These are phyloP conservation scores for Rubus idaeus DNA, from an alignment of 306 rosid species.

Conservation along the genomic window DNA sequence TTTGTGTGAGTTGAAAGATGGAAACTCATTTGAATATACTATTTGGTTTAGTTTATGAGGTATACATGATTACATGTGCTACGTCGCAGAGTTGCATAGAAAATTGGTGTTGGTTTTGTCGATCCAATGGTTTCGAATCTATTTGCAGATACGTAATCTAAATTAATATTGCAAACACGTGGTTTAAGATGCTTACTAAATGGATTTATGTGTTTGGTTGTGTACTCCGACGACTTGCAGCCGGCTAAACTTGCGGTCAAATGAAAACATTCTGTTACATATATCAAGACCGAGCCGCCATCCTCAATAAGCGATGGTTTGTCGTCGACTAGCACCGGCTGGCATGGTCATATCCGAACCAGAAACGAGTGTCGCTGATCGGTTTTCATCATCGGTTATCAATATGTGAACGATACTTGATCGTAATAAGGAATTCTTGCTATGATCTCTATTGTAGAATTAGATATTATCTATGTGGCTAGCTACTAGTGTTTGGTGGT, in stretches of 20 bases:
- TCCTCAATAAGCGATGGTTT: background rate
- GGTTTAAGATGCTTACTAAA: conserved; percentile 20
- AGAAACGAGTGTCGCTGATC: background rate
- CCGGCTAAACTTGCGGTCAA: conserved; percentile 5
- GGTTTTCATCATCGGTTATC: background rate
- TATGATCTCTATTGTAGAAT: background rate
- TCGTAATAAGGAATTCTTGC: background rate
- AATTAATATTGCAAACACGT: conserved; percentile 32
- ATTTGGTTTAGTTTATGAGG: conserved; percentile 1
- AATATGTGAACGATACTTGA: too few relatives aligned
- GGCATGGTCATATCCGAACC: background rate
- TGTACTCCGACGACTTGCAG: background rate
- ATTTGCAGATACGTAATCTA: conserved; percentile 31
- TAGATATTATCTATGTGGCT: background rate
- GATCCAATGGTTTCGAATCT: conserved; percentile 31
- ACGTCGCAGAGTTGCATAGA: conserved; percentile 34
- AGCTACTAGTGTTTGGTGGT: background rate
- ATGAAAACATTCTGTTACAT: conserved; percentile 8
- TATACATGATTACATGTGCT: conserved; percentile 53
- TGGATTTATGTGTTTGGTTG: background rate
- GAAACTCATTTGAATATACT: background rate
- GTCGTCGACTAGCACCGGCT: background rate
- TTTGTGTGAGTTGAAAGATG: background rate
- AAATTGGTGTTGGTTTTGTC: conserved; percentile 26
- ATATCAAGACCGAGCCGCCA: background rate